These are phyloP conservation scores for Trypanosoma cruzi DNA, from an alignment of 208 protist genomes.

Conservation along the genomic window DNA sequence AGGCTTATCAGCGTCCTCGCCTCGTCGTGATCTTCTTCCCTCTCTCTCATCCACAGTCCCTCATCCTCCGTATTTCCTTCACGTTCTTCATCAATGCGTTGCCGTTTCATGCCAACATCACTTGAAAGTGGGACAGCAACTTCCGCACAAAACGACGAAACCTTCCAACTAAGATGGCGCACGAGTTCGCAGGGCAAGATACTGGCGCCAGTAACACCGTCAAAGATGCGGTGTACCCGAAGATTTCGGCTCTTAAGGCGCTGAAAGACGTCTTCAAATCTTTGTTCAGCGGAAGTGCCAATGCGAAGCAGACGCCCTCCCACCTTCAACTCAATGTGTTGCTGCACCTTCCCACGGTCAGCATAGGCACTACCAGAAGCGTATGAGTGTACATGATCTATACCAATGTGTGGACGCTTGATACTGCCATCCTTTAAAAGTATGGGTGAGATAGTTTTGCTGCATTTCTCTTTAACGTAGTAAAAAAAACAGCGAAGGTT, in stretches of 20 bases:
- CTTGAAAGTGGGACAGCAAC: not conserved
- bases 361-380: slow-evolving; percentile 7
- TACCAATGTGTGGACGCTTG: slow-evolving; percentile 12
- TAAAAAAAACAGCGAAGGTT: slow-evolving; percentile 25
- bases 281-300: slow-evolving; percentile 17
- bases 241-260: slow-evolving; percentile 26
- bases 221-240: slow-evolving; percentile 36
- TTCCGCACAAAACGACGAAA: slow-evolving; percentile 21
- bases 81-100: slow-evolving; percentile 8
- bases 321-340: slow-evolving; percentile 30
- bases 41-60: not conserved
- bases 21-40: not conserved
- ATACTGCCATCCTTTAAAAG: slow-evolving; percentile 3
- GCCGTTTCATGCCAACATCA: not conserved
- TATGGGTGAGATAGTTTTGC: not conserved
- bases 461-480: not conserved
- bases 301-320: slow-evolving; percentile 26
- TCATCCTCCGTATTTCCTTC: not conserved
- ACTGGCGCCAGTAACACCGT: slow-evolving; percentile 47
- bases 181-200: slow-evolving; percentile 61
- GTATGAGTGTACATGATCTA: slow-evolving; percentile 22
- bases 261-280: slow-evolving; percentile 30
- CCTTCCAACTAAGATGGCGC: slow-evolving; percentile 25
- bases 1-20: slow-evolving; percentile 18
- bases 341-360: not conserved